phyloP scores from a whole-genome alignment of 2,329 filamentous ascomycete species.

The Epichloe sp. region DNA sequence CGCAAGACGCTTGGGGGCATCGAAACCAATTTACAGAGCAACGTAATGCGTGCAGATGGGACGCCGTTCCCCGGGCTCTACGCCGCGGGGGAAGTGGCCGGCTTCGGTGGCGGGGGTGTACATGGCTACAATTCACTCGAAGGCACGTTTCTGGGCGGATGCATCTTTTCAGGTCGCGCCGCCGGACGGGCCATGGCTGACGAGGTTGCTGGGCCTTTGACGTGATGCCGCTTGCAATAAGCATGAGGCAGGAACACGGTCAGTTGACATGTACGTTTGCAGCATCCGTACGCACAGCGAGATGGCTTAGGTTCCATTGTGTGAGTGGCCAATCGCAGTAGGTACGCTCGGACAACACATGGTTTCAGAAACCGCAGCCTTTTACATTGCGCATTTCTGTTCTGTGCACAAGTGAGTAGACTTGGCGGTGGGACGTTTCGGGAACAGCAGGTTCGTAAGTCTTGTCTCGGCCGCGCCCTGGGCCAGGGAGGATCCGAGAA shows the following conservation, averaged over 20 bases:
- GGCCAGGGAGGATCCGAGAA: too few relatives aligned
- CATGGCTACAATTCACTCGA: conserved; percentile 50
- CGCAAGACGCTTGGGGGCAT: conserved; percentile 49
- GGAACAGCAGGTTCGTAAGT: too few relatives aligned
- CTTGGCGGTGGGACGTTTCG: too few relatives aligned
- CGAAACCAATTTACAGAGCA: conserved; percentile 44
- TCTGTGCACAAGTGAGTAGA: too few relatives aligned
- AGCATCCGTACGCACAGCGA: too few relatives aligned
- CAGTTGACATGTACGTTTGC: too few relatives aligned
- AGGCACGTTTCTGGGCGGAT: conserved; percentile 49
- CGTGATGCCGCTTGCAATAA: background rate
- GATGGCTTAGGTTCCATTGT: too few relatives aligned
- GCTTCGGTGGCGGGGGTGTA: conserved; percentile 49
- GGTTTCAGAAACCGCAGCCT: too few relatives aligned
- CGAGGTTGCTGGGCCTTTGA: conserved; percentile 18
- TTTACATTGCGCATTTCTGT: too few relatives aligned
- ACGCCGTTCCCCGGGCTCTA: conserved; percentile 40
- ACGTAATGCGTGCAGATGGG: conserved; percentile 38
- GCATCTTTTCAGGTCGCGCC: conserved; percentile 47
- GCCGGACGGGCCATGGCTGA: conserved; percentile 42
- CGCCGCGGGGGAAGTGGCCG: conserved; percentile 46
- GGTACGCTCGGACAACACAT: too few relatives aligned
- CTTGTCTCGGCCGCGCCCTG: too few relatives aligned
- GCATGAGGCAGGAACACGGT: background rate
- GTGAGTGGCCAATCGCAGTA: too few relatives aligned